A percentile compares a stretch with the other conserved stretches of the same genome.
Conservation (phyloP, 768 basidiomycete genomes). For the Suillus weaverae region DNA sequence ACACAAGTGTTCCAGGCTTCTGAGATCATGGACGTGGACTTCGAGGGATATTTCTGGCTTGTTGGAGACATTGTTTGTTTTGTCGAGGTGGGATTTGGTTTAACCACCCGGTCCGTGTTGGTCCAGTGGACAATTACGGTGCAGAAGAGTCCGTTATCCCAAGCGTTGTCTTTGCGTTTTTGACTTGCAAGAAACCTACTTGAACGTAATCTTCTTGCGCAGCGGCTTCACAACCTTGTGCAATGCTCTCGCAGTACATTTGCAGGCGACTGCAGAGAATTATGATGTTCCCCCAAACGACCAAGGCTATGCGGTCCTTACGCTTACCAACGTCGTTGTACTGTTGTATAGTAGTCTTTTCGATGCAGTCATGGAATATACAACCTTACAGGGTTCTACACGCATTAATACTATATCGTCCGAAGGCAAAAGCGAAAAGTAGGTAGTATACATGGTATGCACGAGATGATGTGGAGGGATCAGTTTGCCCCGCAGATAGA, state of each 20-base stretch:
- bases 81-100: background rate
- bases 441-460: background rate
- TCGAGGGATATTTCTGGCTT: background rate
- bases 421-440: background rate
- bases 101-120: background rate
- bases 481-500: constrained; percentile 81
- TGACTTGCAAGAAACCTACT: background rate
- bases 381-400: background rate
- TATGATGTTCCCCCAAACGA: too few relatives aligned
- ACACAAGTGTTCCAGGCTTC: background rate
- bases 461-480: background rate
- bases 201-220: too few relatives aligned
- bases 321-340: too few relatives aligned
- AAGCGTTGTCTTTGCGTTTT: background rate
- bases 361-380: background rate
- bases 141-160: background rate
- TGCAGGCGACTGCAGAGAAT: too few relatives aligned
- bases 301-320: too few relatives aligned
- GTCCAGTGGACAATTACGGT: background rate
- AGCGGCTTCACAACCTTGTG: too few relatives aligned
- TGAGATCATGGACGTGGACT: background rate
- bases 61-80: background rate
- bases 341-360: background rate
- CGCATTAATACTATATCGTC: constrained; percentile 1
- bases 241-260: too few relatives aligned